Percentiles rank a stretch among this genome's conserved stretches.
These are phyloP conservation scores for Rutidosis leptorrhynchoides DNA, from an alignment of 129 eudicot genomes.

Conservation along the genomic window DNA sequence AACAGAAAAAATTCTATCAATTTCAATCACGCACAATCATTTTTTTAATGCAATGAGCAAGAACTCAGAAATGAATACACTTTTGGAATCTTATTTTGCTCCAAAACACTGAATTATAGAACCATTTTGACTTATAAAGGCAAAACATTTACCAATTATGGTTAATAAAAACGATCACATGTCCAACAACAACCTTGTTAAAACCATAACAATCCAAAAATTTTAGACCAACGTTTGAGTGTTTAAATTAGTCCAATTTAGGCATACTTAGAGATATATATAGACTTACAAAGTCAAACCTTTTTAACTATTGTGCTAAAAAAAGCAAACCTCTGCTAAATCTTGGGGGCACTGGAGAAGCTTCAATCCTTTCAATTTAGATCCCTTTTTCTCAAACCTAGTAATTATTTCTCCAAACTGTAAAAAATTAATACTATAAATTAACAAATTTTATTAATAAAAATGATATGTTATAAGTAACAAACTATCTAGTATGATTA, in stretches of 20 bases:
- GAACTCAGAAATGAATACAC: background rate
- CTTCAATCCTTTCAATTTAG: conserved; percentile 86
- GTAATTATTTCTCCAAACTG: conserved; percentile 96
- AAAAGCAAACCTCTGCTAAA: conserved; percentile 74
- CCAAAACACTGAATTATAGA: no score
- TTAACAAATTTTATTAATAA: background rate
- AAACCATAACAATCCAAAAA: no score
- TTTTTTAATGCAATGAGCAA: background rate
- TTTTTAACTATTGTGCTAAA: background rate
- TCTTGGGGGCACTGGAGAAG: conserved; percentile 81
- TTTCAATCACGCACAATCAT: background rate
- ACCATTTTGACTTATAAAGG: no score
- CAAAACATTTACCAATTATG: no score
- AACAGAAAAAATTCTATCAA: background rate
- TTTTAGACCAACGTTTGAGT: background rate
- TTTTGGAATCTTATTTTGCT: no score
- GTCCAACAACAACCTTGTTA: no score
- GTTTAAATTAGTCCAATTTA: background rate
- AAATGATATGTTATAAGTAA: background rate
- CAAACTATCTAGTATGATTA: background rate
- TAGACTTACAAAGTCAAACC: background rate
- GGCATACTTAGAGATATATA: background rate
- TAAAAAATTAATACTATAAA: background rate
- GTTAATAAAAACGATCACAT: no score
- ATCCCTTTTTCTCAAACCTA: conserved; percentile 96